Base-by-base conservation (phyloP, 257 asterid species). In the Petunia axillaris region DNA sequence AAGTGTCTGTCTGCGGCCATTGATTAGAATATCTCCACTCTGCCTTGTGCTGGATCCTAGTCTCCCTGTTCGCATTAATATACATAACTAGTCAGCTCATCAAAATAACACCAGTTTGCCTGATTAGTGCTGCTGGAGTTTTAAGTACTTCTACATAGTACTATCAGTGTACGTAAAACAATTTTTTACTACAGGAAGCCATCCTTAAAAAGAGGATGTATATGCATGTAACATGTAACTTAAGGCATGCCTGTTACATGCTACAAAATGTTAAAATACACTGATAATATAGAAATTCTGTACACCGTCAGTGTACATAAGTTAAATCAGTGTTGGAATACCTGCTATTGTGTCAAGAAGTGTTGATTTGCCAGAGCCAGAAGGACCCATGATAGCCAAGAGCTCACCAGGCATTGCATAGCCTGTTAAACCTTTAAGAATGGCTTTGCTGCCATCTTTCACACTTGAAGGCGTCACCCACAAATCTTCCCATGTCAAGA, bases 401-500 rank as follows among this genome's bases (percentile, higher is more conserved):
- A 79, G 76, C 0, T 79, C 64, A 79, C 76, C 55, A 46, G 76
- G 76, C 65, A 25, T 50, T 0, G 81, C 81, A 79, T 79, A 79
- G 10, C 81, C 81, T 7, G 76, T 79, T 66, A 79, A 67, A 1
- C 81, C 81, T 64, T 79, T 63, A 38, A 79, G 81, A 48, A 79
- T 79, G 13, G 81, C 39, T 15, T 79, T 85, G 39, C 43, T 65
- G 3, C 83, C 85, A 7, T 75, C 73, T 46, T 44, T 85, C 4
- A 68, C 75, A 13, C 14, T 57, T 6, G 83, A 57, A 5, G 76
- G 79, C n/a, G 75, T 85, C n/a, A 87, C 88, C 85, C 86, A 79
- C 40, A 87, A 36, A 82, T 87, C 88, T 58, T 87, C 75, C 90
- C 90, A 87, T 46, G 87, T 87, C 81, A 85, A 64, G n/a, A 67